Evolutionary conservation across 202 grass and related monocot species (phyloP).

Genomic region (Hordeum pubiflorum): DNA sequence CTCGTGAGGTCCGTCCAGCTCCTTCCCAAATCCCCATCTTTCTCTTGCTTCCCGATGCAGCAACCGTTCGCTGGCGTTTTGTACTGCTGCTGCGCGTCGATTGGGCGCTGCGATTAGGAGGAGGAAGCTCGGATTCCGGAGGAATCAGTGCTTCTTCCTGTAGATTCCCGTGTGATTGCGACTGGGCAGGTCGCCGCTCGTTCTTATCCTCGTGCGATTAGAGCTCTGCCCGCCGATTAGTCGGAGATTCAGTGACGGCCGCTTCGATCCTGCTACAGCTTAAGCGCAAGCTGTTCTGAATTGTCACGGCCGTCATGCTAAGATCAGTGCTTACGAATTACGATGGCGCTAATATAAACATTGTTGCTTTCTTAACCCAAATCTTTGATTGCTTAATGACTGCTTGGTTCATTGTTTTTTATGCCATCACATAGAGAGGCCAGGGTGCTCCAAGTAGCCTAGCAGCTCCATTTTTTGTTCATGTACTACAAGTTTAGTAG

Average conservation of each 20-base stretch:
- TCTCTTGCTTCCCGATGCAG: neutral
- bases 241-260: neutral
- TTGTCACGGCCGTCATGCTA: neutral
- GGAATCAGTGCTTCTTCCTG: neutral
- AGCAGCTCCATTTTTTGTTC: neutral
- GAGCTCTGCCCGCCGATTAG: neutral
- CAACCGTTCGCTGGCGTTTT: neutral
- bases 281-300: neutral
- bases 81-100: neutral
- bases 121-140: neutral
- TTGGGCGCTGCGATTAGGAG: neutral
- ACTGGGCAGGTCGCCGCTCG: neutral
- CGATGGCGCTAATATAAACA: neutral
- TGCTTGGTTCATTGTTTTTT: neutral
- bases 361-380: neutral
- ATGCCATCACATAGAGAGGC: neutral
- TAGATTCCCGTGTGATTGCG: neutral
- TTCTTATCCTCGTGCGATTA: neutral
- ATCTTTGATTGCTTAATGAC: neutral
- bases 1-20: conserved; percentile 16
- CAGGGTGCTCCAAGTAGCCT: neutral
- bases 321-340: neutral
- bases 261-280: neutral
- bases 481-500: neutral
- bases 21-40: neutral